Evolutionary conservation across 306 rosid species (phyloP).

Genomic region (Fragaria ananassa): DNA sequence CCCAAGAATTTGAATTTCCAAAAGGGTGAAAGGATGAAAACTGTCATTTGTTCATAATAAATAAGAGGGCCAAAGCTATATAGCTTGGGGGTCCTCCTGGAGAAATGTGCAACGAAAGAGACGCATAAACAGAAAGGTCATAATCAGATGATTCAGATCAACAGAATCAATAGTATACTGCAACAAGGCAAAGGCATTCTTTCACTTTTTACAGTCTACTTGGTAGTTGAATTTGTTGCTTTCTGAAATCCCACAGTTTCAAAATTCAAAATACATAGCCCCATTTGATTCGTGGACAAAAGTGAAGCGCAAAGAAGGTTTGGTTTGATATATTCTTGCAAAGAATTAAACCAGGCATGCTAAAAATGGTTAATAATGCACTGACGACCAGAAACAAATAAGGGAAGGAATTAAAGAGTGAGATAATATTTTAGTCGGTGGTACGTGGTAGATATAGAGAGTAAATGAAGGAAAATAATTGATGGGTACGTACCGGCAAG

Average conservation of each 20-base stretch:
- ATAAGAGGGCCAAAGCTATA: not conserved
- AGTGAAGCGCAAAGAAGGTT: not conserved
- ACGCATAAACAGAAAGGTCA: constrained; percentile 34
- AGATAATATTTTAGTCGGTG: not conserved
- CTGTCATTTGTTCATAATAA: not conserved
- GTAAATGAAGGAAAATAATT: not conserved
- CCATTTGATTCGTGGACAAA: not conserved
- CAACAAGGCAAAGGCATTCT: constrained; percentile 24
- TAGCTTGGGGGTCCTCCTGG: constrained; percentile 3
- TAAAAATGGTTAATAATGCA: not conserved
- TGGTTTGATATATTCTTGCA: not conserved
- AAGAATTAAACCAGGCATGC: not conserved
- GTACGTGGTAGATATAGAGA: not conserved
- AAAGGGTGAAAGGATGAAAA: not conserved
- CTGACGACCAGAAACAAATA: not conserved
- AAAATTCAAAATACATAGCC: constrained; percentile 33
- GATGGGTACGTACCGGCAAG: constrained; percentile 50
- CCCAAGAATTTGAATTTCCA: not conserved
- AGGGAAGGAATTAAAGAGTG: not conserved
- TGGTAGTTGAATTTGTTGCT: not conserved
- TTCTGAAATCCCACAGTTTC: constrained; percentile 12
- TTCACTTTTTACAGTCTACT: not conserved
- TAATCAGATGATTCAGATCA: constrained; percentile 28
- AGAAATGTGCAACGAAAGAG: constrained; percentile 23
- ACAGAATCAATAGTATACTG: constrained; percentile 37